A percentile compares a stretch with the other conserved stretches of the same genome.
Evolutionary conservation across 768 basidiomycete genomes (phyloP).

Genomic region (Imleria badia): DNA sequence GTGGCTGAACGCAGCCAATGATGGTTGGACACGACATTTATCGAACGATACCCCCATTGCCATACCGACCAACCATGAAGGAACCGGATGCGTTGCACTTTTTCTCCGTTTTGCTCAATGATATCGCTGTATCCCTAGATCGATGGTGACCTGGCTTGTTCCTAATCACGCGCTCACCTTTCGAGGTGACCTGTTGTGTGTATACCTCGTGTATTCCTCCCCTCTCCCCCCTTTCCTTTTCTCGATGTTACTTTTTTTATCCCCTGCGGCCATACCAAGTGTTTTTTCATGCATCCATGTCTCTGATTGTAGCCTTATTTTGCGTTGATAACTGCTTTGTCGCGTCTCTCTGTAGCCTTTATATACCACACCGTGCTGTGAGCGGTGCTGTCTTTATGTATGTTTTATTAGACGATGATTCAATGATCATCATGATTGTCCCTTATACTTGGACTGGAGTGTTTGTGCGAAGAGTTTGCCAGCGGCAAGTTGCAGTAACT

Average conservation of each 20-base stretch:
- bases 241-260: not conserved
- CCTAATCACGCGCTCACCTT: not conserved
- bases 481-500: no score
- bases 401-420: no score
- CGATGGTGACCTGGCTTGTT: not conserved
- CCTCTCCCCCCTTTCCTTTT: no score
- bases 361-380: no score
- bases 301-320: no score
- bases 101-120: not conserved
- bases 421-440: no score
- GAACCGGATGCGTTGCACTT: not conserved
- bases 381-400: no score
- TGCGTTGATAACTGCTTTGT: no score
- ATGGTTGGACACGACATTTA: not conserved
- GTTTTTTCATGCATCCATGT: not conserved
- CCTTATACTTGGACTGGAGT: no score
- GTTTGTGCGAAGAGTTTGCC: no score
- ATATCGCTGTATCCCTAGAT: slow-evolving; percentile 6
- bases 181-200: not conserved
- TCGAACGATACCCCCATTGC: not conserved
- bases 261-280: not conserved
- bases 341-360: no score
- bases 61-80: not conserved
- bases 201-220: not conserved
- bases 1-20: not conserved